Evolutionary conservation across 257 asterid genomes (phyloP), one percentile per base, ranked within the genome.

Genomic region (Solanum etuberosum): DNA sequence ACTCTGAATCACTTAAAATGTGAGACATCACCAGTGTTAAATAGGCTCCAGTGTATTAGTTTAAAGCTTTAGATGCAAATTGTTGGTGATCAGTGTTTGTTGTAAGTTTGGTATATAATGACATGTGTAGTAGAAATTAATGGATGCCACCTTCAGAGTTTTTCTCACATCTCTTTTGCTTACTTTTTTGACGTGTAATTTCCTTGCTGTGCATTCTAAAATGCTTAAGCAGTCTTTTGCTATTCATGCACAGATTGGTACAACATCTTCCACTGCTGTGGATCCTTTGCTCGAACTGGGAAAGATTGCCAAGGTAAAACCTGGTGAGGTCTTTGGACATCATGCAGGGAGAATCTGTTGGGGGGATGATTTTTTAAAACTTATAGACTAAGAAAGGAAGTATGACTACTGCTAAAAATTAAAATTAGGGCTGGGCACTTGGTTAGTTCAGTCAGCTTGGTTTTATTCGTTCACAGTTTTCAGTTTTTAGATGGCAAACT

Each of bases 191-290:
- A 20, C 43, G 18, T 48, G 70, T 48, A 51, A 46, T 81, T 81
- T 81, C 43, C 85, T 81, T 81, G 20, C 43, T 48, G 70, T 31
- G 70, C 70, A 20, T 51, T 81, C 43, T 81, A 31, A 81, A 48
- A 29, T 81, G 70, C 70, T 81, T 31, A 81, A 81, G 85, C 43
- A 48, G 40, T 67, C 27, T 85, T 87, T 88, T 84, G 83, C 81
- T 86, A 18, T 37, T 83, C 89, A 71, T 65, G 51, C 90, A 87
- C 92, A 97, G 99, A 96, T 95, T 80, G 99, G 99, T 70, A 94
- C 96, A 40, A 97, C 98, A 81, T 97, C 99, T 37, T 97, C 99
- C 85, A 92, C 98, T 27, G 98, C 98, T 85, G 98, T 97, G 89
- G 98, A 97, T 93, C 98, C 98, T 70, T 90, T 97, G 93, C 92